Evolutionary conservation across 345 rosid genomes (phyloP), one percentile per base, ranked within the genome.

Genomic region (Moricandia arvensis): DNA sequence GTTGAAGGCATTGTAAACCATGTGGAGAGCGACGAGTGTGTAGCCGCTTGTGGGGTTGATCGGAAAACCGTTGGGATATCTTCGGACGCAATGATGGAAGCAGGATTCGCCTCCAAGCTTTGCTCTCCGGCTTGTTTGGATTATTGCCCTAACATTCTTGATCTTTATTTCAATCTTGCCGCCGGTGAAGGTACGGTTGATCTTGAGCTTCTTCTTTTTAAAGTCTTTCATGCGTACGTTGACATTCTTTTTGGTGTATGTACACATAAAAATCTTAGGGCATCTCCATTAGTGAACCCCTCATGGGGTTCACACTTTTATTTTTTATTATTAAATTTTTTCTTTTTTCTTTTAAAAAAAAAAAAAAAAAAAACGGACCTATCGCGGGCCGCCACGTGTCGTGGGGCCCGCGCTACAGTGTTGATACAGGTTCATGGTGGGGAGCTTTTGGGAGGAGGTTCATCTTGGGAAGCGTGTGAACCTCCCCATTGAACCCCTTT

Each of bases 141-240:
- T 15, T 81, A 76, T 31, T 95, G 99, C 80, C 91, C 96, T 82
- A 95, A 92, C 87, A 92, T 95, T 63, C 82, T 92, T 47, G 98
- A 95, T 64, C 99, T 95, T 21, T 92, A 89, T 88, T 92, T 84
- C 85, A 92, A 95, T 61, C 79, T 95, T 67, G 99, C 98, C 27
- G 94, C 96, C 68, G 99, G 96, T 4, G 99, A 95, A 90, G 99
- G 99, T 95, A 86, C 41, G 11, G n/a, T n/a, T n/a, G n/a, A 29
- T 26, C 64, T 31, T 31, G 41, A 21, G 3, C 13, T 66, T 24
- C 15, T 10, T 24, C 15, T 10, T 27, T 5, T 74, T 8, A 29
- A 2, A 17, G 15, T 15, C 11, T 29, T 68, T 12, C 71, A 65
- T 58, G 59, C 53, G 51, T 13, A 43, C 49, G 34, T 12, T 7